Base-by-base conservation (phyloP, 805 yeast genomes). In the Lachancea nothofagi region DNA sequence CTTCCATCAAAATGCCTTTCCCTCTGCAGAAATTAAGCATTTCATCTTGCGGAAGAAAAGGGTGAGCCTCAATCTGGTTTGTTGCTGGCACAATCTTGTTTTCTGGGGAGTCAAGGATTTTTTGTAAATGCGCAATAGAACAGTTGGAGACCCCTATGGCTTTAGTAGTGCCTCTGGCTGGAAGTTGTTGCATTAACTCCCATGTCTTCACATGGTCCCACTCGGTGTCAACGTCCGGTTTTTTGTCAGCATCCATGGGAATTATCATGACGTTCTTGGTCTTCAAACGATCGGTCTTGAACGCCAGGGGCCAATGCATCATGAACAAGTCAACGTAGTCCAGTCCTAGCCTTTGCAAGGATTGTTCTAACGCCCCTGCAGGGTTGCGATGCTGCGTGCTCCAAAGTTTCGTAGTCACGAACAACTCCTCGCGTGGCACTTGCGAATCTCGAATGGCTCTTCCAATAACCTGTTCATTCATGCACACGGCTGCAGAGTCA, bases 131-230 rank as follows among this genome's bases (percentile, higher is more conserved):
- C 40, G 66, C 70, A 20, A 72, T 62, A 14, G 83, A 71, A 57
- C 79, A 77, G 65, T 85, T 85, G 26, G 89, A 80, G 29, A 85
- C 83, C 49, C 95, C 95, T 57, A 85, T 73, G 18, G 88, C 75
- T 50, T 69, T 75, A 20, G 75, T 69, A 56, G 75, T 70, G 7
- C 55, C 81, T 19, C 72, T 57, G 21, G 64, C 63, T 34, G 75
- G 68, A 36, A 82, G 62, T 49, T 73, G 65, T 64, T 83, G 86
- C 75, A 85, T 61, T 25, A 61, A 64, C 50, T 72, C 76, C 78
- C 78, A 83, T 15, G 85, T 78, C 52, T 79, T 70, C 46, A 74
- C 50, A 53, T 69, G 77, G 37, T 55, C 50, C 68, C 72, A 69
- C 29, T 55, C 57, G 8, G 46, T 33, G 43, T 69, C 69, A 19